Conservation (phyloP, 2,329 filamentous ascomycete genomes). For the Neofusicoccum kwambonambiense region DNA sequence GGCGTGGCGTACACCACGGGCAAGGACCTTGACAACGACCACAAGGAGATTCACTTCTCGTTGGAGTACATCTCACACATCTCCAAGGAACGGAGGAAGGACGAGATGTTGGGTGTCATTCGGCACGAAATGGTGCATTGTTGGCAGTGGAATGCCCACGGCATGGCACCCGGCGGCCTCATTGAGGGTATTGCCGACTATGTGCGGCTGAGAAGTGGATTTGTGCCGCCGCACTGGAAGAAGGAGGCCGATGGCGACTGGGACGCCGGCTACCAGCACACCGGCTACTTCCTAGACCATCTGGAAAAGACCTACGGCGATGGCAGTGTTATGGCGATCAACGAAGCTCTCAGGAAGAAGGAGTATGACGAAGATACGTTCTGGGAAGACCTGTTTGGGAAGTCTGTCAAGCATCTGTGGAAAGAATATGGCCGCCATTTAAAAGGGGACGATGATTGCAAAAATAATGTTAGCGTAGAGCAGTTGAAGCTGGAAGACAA, state of each 20-base stretch:
- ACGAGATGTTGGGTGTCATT: conserved; percentile 79
- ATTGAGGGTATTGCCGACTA: conserved; percentile 93
- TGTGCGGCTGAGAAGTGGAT: conserved; percentile 72
- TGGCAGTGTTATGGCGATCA: conserved; percentile 56
- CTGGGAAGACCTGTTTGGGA: conserved; percentile 68
- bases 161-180: conserved; percentile 63
- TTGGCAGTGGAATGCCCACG: conserved; percentile 73
- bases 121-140: conserved; percentile 95
- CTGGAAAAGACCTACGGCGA: conserved; percentile 63
- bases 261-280: conserved; percentile 88
- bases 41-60: conserved; percentile 92
- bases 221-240: conserved; percentile 84
- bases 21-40: conserved; percentile 72
- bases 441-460: conserved; percentile 6
- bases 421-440: conserved; percentile 63
- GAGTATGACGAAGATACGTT: conserved; percentile 46
- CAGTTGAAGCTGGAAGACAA: neutral
- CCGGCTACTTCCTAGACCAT: conserved; percentile 87
- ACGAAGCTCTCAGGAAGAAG: conserved; percentile 63
- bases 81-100: conserved; percentile 34
- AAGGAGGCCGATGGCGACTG: conserved; percentile 60
- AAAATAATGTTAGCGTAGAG: neutral
- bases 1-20: conserved; percentile 91
- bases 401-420: conserved; percentile 69
- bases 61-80: conserved; percentile 65